These are phyloP conservation scores for Meira nashicola DNA, from an alignment of 1,284 basidiomycete genomes.

Conservation along the genomic window DNA sequence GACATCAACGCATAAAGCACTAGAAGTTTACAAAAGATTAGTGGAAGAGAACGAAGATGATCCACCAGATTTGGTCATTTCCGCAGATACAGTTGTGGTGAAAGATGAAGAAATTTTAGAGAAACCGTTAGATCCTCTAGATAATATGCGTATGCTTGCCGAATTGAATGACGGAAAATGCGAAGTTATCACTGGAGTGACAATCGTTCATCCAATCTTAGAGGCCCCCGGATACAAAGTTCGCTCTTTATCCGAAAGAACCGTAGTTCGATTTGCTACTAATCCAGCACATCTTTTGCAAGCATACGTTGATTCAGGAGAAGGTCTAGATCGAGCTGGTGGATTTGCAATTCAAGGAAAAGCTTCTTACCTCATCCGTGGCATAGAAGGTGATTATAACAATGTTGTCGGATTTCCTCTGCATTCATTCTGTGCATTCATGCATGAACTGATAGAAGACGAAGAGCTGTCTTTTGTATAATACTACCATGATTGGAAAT, in stretches of 20 bases:
- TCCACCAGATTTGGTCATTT: constrained; percentile 88
- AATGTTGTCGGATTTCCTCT: constrained; percentile 85
- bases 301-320: constrained; percentile 81
- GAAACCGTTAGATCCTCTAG: constrained; percentile 74
- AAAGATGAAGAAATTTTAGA: constrained; percentile 64
- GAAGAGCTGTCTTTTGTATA: constrained; percentile 41
- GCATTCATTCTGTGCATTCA: constrained; percentile 20
- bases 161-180: constrained; percentile 70
- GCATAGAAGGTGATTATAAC: constrained; percentile 84
- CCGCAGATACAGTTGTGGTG: constrained; percentile 53
- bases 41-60: constrained; percentile 63
- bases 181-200: constrained; percentile 48
- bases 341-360: constrained; percentile 81
- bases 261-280: constrained; percentile 51
- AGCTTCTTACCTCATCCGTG: constrained; percentile 72
- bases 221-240: constrained; percentile 79
- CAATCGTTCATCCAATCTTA: constrained; percentile 72
- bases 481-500: neutral
- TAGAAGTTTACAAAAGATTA: constrained; percentile 44
- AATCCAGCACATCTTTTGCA: constrained; percentile 59
- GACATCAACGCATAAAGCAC: constrained; percentile 72
- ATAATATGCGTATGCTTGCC: constrained; percentile 81
- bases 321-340: constrained; percentile 85
- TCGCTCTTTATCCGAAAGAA: constrained; percentile 59
- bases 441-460: constrained; percentile 44